Evolutionary conservation across 1,284 basidiomycete genomes (phyloP).

Genomic region (Apiotrichum siamense): DNA sequence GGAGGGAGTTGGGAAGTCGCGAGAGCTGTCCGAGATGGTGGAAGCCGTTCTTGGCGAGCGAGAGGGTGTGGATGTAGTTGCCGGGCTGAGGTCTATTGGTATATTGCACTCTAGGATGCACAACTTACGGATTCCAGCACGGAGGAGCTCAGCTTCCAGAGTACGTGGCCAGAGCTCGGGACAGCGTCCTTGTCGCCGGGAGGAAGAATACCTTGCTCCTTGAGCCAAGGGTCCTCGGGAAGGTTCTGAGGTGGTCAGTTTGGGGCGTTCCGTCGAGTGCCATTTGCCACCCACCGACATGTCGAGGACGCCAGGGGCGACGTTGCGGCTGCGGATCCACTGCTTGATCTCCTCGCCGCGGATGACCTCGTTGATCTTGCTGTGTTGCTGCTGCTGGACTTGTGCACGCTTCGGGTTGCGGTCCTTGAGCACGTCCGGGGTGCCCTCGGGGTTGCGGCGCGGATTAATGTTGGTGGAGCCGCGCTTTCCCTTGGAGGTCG

Average conservation of each 20-base stretch:
- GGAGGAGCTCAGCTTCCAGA: conserved; percentile 39
- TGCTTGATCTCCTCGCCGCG: conserved; percentile 36
- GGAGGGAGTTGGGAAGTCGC: conserved; percentile 32
- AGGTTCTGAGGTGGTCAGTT: conserved; percentile 21
- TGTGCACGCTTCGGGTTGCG: conserved; percentile 8
- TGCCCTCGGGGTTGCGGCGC: conserved; percentile 20
- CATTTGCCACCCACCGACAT: conserved; percentile 33
- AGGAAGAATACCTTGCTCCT: conserved; percentile 36
- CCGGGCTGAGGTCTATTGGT: conserved; percentile 4
- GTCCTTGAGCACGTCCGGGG: conserved; percentile 21
- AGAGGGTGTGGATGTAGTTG: conserved; percentile 38
- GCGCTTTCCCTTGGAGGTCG: conserved; percentile 2
- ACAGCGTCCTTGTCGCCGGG: conserved; percentile 40
- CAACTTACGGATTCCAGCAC: conserved; percentile 32
- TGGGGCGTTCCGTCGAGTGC: no score
- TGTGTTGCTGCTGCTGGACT: conserved; percentile 24
- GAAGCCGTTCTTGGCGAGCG: conserved; percentile 39
- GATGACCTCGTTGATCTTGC: conserved; percentile 31
- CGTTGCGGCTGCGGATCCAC: conserved; percentile 36
- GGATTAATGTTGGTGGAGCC: conserved; percentile 11
- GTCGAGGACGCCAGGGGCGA: conserved; percentile 35
- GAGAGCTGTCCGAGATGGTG: conserved; percentile 28
- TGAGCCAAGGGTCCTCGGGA: conserved; percentile 35
- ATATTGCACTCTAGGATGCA: not conserved
- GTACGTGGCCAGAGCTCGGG: conserved; percentile 31